These are phyloP conservation scores for Cercospora canescens DNA, from an alignment of 2,329 filamentous ascomycete genomes.

Conservation along the genomic window DNA sequence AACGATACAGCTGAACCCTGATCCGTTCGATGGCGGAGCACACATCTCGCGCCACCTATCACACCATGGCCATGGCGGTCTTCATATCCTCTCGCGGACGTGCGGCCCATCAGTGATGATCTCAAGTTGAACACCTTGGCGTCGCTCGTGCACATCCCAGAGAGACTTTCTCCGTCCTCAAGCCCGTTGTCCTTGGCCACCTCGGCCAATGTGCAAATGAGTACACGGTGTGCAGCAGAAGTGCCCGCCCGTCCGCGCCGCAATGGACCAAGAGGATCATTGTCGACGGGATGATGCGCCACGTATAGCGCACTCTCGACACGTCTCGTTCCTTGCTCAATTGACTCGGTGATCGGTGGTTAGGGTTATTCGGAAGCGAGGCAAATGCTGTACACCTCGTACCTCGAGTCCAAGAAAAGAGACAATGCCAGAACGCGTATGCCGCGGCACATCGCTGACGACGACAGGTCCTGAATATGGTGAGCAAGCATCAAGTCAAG, in stretches of 20 bases:
- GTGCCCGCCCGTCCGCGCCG: not conserved
- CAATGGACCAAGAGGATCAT: not conserved
- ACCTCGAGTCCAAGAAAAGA: not conserved
- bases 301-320: not conserved
- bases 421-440: not conserved
- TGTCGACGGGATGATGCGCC: not conserved
- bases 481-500: not conserved
- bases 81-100: not conserved
- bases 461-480: not conserved
- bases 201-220: not conserved
- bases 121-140: not conserved
- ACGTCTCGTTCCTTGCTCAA: not conserved
- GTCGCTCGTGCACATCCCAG: not conserved
- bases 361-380: not conserved
- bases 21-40: not conserved
- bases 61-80: not conserved
- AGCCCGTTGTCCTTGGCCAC: not conserved
- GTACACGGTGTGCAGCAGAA: not conserved
- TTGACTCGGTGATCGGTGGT: not conserved
- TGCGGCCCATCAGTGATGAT: not conserved
- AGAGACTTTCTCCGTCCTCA: not conserved
- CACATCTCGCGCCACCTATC: not conserved
- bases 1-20: not conserved
- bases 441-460: not conserved
- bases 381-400: not conserved